A percentile compares a stretch with the other conserved stretches of the same genome.
Evolutionary conservation across 2,329 filamentous ascomycete genomes (phyloP).

Genomic region (Colletotrichum godetiae): DNA sequence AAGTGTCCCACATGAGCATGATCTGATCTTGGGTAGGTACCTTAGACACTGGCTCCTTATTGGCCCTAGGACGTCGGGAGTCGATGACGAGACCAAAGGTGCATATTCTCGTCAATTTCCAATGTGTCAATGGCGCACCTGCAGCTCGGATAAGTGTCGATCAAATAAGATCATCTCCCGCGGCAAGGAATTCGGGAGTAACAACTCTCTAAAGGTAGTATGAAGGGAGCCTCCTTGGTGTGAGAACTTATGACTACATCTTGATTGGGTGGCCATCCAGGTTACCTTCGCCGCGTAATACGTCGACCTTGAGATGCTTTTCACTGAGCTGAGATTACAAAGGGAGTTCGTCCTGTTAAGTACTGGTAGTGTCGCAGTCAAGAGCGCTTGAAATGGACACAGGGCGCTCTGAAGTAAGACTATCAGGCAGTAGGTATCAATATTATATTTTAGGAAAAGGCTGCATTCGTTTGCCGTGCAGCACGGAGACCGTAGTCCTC

Average conservation of each 20-base stretch:
- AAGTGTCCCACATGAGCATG: neutral
- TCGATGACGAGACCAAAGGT: neutral
- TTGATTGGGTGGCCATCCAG: too few relatives aligned
- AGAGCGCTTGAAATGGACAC: too few relatives aligned
- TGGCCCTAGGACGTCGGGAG: too few relatives aligned
- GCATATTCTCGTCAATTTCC: neutral
- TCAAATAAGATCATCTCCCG: neutral
- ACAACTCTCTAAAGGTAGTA: neutral
- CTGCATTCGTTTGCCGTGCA: conserved; percentile 12
- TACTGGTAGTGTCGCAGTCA: too few relatives aligned
- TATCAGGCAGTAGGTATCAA: neutral
- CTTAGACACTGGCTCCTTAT: neutral
- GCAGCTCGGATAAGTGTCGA: neutral
- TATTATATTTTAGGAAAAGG: neutral
- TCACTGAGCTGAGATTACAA: too few relatives aligned
- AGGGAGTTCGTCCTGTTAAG: too few relatives aligned
- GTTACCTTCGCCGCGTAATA: too few relatives aligned
- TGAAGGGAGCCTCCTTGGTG: too few relatives aligned
- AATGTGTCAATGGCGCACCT: neutral
- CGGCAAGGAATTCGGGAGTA: neutral
- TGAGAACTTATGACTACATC: too few relatives aligned
- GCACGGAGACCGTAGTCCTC: neutral
- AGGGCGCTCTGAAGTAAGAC: too few relatives aligned
- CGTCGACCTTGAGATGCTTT: too few relatives aligned
- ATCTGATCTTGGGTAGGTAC: neutral